phyloP scores from a whole-genome alignment of 1,284 basidiomycete species.

The Lignosus rhinocerotis region DNA sequence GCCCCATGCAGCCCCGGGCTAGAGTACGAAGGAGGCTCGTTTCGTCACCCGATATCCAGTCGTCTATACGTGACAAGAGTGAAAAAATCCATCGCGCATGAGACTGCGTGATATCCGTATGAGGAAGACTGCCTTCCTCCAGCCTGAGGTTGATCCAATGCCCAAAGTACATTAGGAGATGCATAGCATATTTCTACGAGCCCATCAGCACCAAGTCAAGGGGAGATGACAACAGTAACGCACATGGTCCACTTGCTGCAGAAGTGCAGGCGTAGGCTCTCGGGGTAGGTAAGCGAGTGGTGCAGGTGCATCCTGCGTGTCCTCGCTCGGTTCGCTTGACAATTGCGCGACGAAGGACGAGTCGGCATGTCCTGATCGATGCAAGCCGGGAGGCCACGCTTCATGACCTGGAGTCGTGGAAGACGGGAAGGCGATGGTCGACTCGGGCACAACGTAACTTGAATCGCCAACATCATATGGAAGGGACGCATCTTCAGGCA shows the following conservation, averaged over 20 bases:
- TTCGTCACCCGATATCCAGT: conserved; percentile 74
- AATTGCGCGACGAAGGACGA: background rate
- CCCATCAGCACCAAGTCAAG: conserved; percentile 13
- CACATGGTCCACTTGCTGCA: conserved; percentile 68
- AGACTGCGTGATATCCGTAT: conserved; percentile 52
- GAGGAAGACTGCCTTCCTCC: conserved; percentile 41
- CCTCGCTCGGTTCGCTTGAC: background rate
- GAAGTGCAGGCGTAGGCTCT: conserved; percentile 56
- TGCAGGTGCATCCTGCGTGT: background rate
- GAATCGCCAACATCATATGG: conserved; percentile 21
- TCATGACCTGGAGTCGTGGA: conserved; percentile 33
- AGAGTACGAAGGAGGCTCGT: conserved; percentile 78
- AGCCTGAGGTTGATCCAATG: conserved; percentile 74
- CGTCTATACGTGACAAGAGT: conserved; percentile 74
- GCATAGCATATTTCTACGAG: conserved; percentile 63
- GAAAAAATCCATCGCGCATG: conserved; percentile 87
- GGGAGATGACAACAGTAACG: conserved; percentile 22
- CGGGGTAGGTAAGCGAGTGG: conserved; percentile 29
- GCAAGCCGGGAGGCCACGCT: conserved; percentile 17
- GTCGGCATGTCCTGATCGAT: background rate
- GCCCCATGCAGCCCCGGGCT: conserved; percentile 68
- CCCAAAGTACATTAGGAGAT: conserved; percentile 80
- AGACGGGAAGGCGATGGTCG: conserved; percentile 25
- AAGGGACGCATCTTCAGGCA: conserved; percentile 11
- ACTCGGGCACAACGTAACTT: background rate